Evolutionary conservation across 225 moss, liverwort and hornwort genomes (phyloP).

Genomic region (Neckera pumila): DNA sequence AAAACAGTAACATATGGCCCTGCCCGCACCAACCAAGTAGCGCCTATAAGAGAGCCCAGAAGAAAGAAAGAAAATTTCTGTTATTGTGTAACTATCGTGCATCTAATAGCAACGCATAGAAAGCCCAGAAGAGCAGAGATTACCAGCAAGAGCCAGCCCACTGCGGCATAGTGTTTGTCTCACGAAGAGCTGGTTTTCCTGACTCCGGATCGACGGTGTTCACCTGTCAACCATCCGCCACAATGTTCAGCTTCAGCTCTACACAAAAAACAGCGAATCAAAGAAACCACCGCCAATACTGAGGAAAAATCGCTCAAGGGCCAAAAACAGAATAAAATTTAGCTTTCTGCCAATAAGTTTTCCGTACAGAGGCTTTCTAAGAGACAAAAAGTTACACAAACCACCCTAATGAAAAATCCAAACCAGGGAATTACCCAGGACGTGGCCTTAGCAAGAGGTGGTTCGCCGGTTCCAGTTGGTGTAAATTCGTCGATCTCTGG

Average conservation of each 20-base stretch:
- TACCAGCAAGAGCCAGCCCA: slow-evolving; percentile 99
- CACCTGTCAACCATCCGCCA: slow-evolving; percentile 36
- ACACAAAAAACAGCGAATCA: not conserved
- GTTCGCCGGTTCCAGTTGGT: slow-evolving; percentile 91
- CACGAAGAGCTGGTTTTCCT: slow-evolving; percentile 62
- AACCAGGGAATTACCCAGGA: slow-evolving; percentile 50
- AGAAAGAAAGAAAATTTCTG: not conserved
- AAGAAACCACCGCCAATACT: not conserved
- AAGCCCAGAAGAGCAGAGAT: not conserved
- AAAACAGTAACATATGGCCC: not conserved
- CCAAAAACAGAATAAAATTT: not conserved
- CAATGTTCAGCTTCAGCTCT: not conserved
- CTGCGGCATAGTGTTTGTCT: slow-evolving; percentile 97
- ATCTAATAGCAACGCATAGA: not conserved
- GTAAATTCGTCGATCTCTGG: slow-evolving; percentile 92
- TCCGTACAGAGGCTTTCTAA: not conserved
- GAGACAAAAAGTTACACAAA: not conserved
- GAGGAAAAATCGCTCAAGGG: not conserved
- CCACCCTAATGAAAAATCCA: not conserved
- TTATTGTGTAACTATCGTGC: not conserved
- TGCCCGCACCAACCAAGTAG: not conserved
- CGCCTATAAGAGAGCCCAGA: too few relatives aligned
- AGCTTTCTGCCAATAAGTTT: not conserved
- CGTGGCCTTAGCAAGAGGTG: slow-evolving; percentile 83
- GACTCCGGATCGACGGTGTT: slow-evolving; percentile 54